phyloP scores from a whole-genome alignment of 2,329 filamentous ascomycete genomes.

The Epichloe coenophiala region DNA sequence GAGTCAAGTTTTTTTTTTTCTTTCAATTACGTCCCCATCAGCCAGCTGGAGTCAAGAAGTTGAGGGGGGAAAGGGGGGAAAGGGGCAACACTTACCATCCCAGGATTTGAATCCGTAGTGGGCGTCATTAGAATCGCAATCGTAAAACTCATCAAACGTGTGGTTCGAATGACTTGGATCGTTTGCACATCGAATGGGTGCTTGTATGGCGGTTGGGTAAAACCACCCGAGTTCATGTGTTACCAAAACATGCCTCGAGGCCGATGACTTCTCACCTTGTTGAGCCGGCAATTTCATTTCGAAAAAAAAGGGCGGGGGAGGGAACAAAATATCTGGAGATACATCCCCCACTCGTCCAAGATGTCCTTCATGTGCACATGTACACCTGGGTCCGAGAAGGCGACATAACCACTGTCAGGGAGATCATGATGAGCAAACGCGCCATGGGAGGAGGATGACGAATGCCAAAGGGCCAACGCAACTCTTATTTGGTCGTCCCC shows the following conservation, averaged over 20 bases:
- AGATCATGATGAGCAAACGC: too few relatives aligned
- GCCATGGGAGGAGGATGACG: too few relatives aligned
- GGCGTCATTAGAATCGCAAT: conserved; percentile 41
- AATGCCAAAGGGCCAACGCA: too few relatives aligned
- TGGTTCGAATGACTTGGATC: conserved; percentile 24
- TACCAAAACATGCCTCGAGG: conserved; percentile 37
- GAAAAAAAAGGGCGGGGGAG: too few relatives aligned
- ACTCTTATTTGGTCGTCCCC: too few relatives aligned
- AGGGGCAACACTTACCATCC: conserved; percentile 33
- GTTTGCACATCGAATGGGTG: conserved; percentile 38
- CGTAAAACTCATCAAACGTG: conserved; percentile 46
- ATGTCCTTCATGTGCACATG: conserved; percentile 39
- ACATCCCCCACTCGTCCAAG: conserved; percentile 43
- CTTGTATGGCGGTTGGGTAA: conserved; percentile 30
- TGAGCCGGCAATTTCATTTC: background rate
- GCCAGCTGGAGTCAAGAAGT: background rate
- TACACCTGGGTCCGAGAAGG: conserved; percentile 40
- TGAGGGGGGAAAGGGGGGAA: background rate
- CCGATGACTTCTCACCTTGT: conserved; percentile 24
- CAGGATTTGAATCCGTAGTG: conserved; percentile 52
- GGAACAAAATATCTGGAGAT: conserved; percentile 23
- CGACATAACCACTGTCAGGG: conserved; percentile 31
- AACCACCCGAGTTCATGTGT: conserved; percentile 40
- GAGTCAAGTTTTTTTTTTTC: conserved; percentile 19
- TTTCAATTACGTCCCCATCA: too few relatives aligned